These are phyloP conservation scores for Chlamydomonas sp. DNA, from an alignment of 139 green algal genomes.

Conservation along the genomic window DNA sequence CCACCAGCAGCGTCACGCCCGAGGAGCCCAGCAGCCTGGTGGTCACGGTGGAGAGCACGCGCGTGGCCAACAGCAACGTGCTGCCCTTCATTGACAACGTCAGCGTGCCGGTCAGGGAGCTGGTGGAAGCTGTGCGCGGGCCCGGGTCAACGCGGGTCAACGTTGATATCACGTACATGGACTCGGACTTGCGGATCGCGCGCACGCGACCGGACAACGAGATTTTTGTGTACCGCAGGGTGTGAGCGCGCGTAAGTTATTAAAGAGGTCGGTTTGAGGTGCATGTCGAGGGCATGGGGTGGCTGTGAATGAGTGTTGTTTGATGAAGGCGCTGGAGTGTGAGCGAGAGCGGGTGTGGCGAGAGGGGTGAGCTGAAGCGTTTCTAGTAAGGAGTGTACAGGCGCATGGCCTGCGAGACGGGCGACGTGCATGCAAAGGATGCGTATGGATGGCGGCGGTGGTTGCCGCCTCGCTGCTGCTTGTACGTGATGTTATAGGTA, in stretches of 20 bases:
- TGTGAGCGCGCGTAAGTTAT: conserved; percentile 10
- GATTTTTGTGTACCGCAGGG: conserved; percentile 43
- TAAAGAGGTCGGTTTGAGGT: too few relatives aligned
- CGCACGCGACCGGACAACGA: conserved; percentile 41
- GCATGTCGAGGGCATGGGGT: too few relatives aligned
- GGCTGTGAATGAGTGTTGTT: too few relatives aligned
- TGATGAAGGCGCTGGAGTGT: too few relatives aligned
- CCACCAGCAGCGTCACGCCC: conserved; percentile 31
- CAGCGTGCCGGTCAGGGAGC: conserved; percentile 43
- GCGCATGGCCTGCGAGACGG: too few relatives aligned
- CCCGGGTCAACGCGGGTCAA: conserved; percentile 8
- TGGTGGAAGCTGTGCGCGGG: conserved; percentile 32
- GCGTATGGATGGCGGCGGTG: too few relatives aligned
- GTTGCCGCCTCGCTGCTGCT: too few relatives aligned
- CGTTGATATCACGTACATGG: conserved; percentile 39
- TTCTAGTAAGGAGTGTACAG: too few relatives aligned
- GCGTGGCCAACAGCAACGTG: conserved; percentile 43
- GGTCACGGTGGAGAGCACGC: conserved; percentile 41
- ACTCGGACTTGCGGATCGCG: conserved; percentile 39
- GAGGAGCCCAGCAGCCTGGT: conserved; percentile 20
- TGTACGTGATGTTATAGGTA: too few relatives aligned
- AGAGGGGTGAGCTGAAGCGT: too few relatives aligned
- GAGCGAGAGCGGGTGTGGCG: too few relatives aligned
- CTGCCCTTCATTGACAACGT: conserved; percentile 41
- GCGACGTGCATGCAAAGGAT: too few relatives aligned